These are phyloP conservation scores for Neurospora africana DNA, from an alignment of 495 filamentous ascomycete species.

Conservation along the genomic window DNA sequence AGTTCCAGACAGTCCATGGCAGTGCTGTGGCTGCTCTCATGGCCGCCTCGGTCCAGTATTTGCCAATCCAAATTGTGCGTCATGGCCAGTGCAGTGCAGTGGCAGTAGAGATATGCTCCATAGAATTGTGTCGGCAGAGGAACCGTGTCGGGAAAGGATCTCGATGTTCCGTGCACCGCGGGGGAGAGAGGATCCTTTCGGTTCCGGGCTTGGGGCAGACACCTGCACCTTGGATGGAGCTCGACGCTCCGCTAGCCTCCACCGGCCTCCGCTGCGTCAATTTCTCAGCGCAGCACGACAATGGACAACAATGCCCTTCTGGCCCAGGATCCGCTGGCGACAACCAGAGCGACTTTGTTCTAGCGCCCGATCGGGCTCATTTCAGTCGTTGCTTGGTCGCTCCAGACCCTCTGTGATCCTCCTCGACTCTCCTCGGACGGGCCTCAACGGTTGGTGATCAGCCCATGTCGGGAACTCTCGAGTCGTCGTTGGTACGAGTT, in stretches of 20 bases:
- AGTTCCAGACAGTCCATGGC: conserved; percentile 1
- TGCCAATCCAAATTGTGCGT: background rate
- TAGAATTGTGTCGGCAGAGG: background rate
- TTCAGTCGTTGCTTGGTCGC: background rate
- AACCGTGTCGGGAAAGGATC: background rate
- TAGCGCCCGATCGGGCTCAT: background rate
- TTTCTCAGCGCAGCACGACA: background rate
- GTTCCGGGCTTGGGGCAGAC: background rate
- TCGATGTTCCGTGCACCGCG: background rate
- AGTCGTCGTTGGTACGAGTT: background rate
- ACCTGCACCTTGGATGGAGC: background rate
- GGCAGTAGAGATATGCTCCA: background rate
- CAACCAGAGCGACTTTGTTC: background rate
- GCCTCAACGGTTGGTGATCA: background rate
- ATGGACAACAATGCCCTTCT: background rate
- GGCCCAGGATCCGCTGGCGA: background rate
- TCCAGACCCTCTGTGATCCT: background rate
- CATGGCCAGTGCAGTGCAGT: background rate
- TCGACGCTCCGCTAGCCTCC: background rate
- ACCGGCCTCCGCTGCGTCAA: background rate
- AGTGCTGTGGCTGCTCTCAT: background rate
- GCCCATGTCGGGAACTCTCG: background rate
- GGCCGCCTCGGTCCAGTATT: background rate
- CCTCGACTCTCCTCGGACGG: background rate
- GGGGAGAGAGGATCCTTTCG: background rate